These are phyloP conservation scores for Petunia hybrid DNA, from an alignment of 305 asterid genomes.

Conservation along the genomic window DNA sequence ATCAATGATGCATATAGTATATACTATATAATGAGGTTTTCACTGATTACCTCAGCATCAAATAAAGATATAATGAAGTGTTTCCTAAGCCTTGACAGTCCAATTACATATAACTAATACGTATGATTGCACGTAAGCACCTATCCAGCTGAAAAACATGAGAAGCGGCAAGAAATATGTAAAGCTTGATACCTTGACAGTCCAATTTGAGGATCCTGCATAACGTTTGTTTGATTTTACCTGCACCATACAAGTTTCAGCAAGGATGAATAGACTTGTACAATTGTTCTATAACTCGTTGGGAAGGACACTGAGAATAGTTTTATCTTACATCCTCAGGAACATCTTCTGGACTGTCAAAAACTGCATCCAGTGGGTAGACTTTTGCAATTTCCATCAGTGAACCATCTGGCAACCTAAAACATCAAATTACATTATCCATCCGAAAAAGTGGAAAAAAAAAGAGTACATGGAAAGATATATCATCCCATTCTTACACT, in stretches of 20 bases:
- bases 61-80: too few species aligned
- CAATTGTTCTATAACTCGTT: background rate
- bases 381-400: slow-evolving; percentile 92
- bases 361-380: slow-evolving; percentile 95
- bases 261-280: background rate
- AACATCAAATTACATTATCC: slow-evolving; percentile 31
- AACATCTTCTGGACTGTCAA: slow-evolving; percentile 89
- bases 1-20: slow-evolving; percentile 13
- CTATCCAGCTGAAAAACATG: background rate
- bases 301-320: slow-evolving; percentile 18
- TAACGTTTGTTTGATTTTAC: slow-evolving; percentile 89
- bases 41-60: background rate
- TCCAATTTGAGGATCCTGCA: slow-evolving; percentile 90
- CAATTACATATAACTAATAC: background rate
- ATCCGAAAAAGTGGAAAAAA: background rate
- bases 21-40: background rate
- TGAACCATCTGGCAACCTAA: slow-evolving; percentile 96
- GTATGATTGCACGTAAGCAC: background rate
- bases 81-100: too few species aligned
- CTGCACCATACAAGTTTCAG: slow-evolving; percentile 50
- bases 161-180: background rate
- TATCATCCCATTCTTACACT: slow-evolving; percentile 54
- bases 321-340: slow-evolving; percentile 82
- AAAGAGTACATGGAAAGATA: slow-evolving; percentile 23
- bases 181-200: slow-evolving; percentile 73